A percentile compares a stretch with the other conserved stretches of the same genome.
These are phyloP conservation scores for Chlamydomonas reinhardtii DNA, from an alignment of 163 green algal genomes.

Conservation along the genomic window DNA sequence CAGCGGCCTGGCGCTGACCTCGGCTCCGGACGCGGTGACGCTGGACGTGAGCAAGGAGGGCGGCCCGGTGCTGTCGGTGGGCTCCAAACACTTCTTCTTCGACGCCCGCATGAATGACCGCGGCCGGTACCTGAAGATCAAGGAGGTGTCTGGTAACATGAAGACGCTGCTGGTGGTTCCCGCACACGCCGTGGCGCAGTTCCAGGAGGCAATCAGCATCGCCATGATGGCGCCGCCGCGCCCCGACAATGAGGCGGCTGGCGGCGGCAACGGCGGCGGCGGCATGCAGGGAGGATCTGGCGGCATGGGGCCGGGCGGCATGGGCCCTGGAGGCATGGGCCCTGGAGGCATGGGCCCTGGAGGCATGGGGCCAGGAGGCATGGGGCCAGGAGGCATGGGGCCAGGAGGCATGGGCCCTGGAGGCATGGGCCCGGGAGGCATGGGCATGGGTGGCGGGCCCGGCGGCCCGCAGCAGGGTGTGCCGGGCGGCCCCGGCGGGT, in stretches of 20 bases:
- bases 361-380: too few relatives aligned
- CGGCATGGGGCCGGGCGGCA: too few relatives aligned
- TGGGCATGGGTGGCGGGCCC: too few relatives aligned
- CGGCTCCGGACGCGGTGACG: constrained; percentile 15
- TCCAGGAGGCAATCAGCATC: constrained; percentile 50
- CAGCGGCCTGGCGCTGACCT: constrained; percentile 26
- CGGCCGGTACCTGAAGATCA: constrained; percentile 52
- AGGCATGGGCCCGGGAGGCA: too few relatives aligned
- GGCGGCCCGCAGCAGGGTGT: too few relatives aligned
- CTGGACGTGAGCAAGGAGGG: constrained; percentile 54
- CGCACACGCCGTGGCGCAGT: constrained; percentile 35
- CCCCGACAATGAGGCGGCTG: not conserved
- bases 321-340: too few relatives aligned
- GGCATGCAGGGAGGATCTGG: too few relatives aligned
- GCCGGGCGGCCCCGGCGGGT: too few relatives aligned
- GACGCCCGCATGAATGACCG: constrained; percentile 52
- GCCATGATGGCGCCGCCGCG: constrained; percentile 41
- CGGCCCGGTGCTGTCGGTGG: constrained; percentile 55
- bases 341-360: too few relatives aligned
- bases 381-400: too few relatives aligned
- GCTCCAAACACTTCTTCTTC: constrained; percentile 63
- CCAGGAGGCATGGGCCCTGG: too few relatives aligned
- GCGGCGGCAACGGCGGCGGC: too few relatives aligned
- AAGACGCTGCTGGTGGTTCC: constrained; percentile 58
- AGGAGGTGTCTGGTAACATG: constrained; percentile 53